phyloP scores from a whole-genome alignment of 192 early-diverging fungal species.

The Dissophora ornata region DNA sequence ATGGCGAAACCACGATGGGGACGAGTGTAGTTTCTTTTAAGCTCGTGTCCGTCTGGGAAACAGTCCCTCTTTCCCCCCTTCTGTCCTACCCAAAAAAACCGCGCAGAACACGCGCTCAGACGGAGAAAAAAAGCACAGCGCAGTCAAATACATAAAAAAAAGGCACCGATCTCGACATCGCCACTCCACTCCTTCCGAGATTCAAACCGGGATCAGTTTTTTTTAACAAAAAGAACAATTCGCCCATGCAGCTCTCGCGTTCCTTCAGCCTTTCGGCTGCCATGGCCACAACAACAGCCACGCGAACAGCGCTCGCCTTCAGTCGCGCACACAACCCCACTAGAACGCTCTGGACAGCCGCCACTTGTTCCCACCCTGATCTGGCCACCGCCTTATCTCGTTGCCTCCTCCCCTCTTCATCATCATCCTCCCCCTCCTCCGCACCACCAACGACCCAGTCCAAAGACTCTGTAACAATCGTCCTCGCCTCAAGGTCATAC shows the following conservation, averaged over 20 bases:
- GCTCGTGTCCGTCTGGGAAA: too few relatives aligned
- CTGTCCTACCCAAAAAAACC: too few relatives aligned
- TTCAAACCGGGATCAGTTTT: too few relatives aligned
- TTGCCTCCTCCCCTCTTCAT: constrained; percentile 15
- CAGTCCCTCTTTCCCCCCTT: too few relatives aligned
- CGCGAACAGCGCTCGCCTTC: constrained; percentile 3
- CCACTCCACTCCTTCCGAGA: not conserved
- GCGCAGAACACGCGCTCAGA: too few relatives aligned
- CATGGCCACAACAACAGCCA: not conserved
- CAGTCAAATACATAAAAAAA: not conserved
- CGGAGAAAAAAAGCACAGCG: too few relatives aligned
- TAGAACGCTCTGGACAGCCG: constrained; percentile 37
- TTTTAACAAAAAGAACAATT: not conserved
- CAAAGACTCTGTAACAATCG: constrained; percentile 24
- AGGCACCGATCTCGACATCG: not conserved
- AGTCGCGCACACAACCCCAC: too few relatives aligned
- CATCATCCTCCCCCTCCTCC: not conserved
- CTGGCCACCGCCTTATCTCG: constrained; percentile 32
- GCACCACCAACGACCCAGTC: not conserved
- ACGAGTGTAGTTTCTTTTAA: too few relatives aligned
- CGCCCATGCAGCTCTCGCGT: constrained; percentile 4
- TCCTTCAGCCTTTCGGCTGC: constrained; percentile 1
- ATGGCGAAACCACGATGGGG: too few relatives aligned
- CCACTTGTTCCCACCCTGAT: constrained; percentile 37
- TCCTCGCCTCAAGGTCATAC: constrained; percentile 47